Conservation (phyloP, 805 yeast genomes). For the Candida railenensis region DNA sequence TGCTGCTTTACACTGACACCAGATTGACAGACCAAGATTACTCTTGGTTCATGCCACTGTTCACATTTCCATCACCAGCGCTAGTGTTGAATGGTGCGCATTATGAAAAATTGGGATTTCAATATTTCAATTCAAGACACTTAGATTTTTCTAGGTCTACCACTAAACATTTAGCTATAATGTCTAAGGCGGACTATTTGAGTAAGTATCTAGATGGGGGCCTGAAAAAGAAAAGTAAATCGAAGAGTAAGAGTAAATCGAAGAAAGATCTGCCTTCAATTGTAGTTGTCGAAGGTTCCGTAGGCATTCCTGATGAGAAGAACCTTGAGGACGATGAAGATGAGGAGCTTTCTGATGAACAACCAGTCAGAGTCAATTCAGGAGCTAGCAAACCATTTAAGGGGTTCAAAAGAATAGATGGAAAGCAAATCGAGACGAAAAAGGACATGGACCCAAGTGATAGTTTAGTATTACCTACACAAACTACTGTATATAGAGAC, state of each 20-base stretch:
- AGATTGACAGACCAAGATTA: too few relatives aligned
- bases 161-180: too few relatives aligned
- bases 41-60: too few relatives aligned
- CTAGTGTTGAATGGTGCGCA: too few relatives aligned
- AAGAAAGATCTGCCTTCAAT: not conserved
- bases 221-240: constrained; percentile 16
- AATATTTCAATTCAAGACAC: too few relatives aligned
- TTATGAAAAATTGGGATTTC: too few relatives aligned
- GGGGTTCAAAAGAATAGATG: constrained; percentile 39
- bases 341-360: constrained; percentile 12
- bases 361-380: constrained; percentile 20
- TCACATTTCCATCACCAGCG: too few relatives aligned
- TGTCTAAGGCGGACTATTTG: constrained; percentile 27
- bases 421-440: not conserved
- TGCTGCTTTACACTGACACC: too few relatives aligned
- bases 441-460: not conserved
- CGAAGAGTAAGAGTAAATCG: constrained; percentile 11
- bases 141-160: too few relatives aligned
- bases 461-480: constrained; percentile 2
- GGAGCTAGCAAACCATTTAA: constrained; percentile 14
- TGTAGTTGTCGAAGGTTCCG: constrained; percentile 5
- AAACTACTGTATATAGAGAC: constrained; percentile 59
- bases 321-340: constrained; percentile 3
- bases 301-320: constrained; percentile 7
- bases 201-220: constrained; percentile 25